Percentiles rank a stretch among this genome's conserved stretches.
phyloP scores from a whole-genome alignment of 208 protist species.

The Acanthamoeba lenticulata region DNA sequence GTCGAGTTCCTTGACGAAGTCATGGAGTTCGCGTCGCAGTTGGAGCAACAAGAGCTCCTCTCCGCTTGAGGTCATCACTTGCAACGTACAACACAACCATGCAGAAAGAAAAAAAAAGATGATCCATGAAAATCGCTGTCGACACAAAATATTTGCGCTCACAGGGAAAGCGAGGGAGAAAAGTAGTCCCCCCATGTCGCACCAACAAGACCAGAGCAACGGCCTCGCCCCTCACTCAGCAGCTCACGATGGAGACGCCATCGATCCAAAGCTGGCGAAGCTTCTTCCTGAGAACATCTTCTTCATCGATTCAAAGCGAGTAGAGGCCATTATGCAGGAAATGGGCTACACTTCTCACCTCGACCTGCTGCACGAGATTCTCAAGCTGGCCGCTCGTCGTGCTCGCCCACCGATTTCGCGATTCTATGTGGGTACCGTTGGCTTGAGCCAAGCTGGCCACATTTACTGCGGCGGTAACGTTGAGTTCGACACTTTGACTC shows the following conservation, averaged over 20 bases:
- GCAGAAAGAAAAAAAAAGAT: too few species aligned
- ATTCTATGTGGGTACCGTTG: slow-evolving; percentile 9
- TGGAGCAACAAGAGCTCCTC: not conserved
- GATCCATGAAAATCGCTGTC: too few species aligned
- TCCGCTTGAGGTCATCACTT: too few species aligned
- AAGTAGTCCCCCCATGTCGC: too few species aligned
- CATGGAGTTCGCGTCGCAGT: not conserved
- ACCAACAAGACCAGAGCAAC: too few species aligned
- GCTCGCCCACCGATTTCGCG: not conserved
- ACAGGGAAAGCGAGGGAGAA: too few species aligned
- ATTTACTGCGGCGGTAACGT: slow-evolving; percentile 28
- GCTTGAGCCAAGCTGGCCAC: not conserved
- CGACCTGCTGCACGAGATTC: slow-evolving; percentile 1
- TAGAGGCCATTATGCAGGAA: not conserved
- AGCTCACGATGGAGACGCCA: too few species aligned
- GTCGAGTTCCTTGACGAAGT: not conserved
- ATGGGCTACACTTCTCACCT: not conserved
- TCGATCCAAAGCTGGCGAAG: not conserved
- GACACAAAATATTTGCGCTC: too few species aligned
- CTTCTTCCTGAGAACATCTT: not conserved
- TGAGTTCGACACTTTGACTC: not conserved
- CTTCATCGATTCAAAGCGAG: not conserved
- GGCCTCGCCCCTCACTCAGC: too few species aligned
- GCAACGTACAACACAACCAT: too few species aligned
- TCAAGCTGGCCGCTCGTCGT: not conserved